Evolutionary conservation across 345 rosid species (phyloP).

Genomic region (Viola odorata): DNA sequence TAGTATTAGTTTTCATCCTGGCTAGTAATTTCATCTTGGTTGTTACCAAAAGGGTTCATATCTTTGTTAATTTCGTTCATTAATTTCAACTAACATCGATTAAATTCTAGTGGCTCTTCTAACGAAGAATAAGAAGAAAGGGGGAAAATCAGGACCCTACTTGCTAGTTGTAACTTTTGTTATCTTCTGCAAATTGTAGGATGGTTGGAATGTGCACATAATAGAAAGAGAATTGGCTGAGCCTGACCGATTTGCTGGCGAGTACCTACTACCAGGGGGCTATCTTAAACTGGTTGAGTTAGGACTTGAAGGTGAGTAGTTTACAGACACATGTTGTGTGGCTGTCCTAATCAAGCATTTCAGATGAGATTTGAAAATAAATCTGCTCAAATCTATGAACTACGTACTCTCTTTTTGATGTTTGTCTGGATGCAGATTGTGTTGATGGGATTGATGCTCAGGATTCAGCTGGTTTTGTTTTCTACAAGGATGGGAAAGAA

Average conservation of each 20-base stretch:
- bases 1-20: too few species aligned
- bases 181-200: background rate
- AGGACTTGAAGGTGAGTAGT: background rate
- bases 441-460: background rate
- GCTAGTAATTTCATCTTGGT: too few species aligned
- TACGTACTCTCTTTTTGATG: background rate
- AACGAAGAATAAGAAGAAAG: too few species aligned
- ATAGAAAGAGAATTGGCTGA: constrained; percentile 10
- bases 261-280: background rate
- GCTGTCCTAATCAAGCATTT: too few species aligned
- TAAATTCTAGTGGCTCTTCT: too few species aligned
- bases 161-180: too few species aligned
- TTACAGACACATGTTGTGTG: too few species aligned
- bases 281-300: background rate
- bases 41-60: too few species aligned
- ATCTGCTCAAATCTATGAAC: background rate
- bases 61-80: too few species aligned
- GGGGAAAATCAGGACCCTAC: too few species aligned
- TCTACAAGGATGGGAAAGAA: background rate
- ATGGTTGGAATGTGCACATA: background rate
- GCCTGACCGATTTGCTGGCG: constrained; percentile 8
- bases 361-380: background rate
- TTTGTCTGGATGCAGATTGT: background rate
- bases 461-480: background rate
- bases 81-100: too few species aligned